phyloP scores from a whole-genome alignment of 306 rosid genomes.

The Alnus glutinosa region DNA sequence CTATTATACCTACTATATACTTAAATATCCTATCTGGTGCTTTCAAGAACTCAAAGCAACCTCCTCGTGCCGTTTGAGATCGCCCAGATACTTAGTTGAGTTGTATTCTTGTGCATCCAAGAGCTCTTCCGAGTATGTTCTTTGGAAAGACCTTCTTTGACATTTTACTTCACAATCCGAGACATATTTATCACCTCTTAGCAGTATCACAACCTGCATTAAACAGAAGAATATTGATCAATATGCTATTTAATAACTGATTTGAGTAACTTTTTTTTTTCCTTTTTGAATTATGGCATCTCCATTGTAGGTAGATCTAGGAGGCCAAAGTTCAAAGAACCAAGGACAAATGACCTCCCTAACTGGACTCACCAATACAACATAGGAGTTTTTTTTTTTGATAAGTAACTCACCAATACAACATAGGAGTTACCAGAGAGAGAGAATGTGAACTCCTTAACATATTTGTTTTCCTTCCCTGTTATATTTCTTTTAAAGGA shows the following conservation, averaged over 20 bases:
- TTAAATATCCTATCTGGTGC: conserved; percentile 5
- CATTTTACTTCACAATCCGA: conserved; percentile 25
- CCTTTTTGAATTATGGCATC: background rate
- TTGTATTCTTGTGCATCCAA: conserved; percentile 79
- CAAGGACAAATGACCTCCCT: background rate
- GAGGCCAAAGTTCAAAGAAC: background rate
- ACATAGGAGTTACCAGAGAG: background rate
- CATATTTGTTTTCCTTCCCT: background rate
- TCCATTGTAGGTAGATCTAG: background rate
- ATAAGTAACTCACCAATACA: background rate
- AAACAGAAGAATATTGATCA: conserved; percentile 19
- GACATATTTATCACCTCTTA: conserved; percentile 55
- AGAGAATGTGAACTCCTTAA: background rate
- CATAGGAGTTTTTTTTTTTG: too few relatives aligned
- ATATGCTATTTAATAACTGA: background rate
- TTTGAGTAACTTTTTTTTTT: background rate
- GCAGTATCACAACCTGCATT: conserved; percentile 51
- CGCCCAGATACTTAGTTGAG: conserved; percentile 66
- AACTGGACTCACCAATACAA: background rate
- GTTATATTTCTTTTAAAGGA: background rate
- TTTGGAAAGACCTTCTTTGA: conserved; percentile 33
- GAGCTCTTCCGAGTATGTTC: conserved; percentile 86
- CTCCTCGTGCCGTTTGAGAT: conserved; percentile 52
- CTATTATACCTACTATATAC: background rate
- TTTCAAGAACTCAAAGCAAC: conserved; percentile 48